Evolutionary conservation across 768 basidiomycete genomes (phyloP).

Genomic region (Tricholoma sp.): DNA sequence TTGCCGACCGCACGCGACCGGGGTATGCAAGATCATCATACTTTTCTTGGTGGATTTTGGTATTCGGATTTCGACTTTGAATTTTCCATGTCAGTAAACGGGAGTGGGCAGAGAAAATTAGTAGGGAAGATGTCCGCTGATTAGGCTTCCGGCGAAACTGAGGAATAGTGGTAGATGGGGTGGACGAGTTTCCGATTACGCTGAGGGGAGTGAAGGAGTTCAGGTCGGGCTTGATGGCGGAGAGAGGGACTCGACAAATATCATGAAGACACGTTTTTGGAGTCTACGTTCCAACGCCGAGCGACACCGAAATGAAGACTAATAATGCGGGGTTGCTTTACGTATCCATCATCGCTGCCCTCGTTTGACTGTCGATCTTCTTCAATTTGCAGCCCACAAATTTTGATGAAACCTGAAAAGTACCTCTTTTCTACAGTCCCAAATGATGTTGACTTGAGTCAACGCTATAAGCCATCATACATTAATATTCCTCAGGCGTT

Average conservation of each 20-base stretch:
- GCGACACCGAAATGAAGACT: too few relatives aligned
- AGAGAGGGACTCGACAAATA: slow-evolving; percentile 15
- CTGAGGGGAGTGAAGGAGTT: slow-evolving; percentile 19
- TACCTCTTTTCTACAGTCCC: too few relatives aligned
- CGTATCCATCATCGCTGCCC: neutral
- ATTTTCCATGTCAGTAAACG: slow-evolving; percentile 22
- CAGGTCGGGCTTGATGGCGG: slow-evolving; percentile 21
- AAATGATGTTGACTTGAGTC: too few relatives aligned
- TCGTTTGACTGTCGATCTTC: too few relatives aligned
- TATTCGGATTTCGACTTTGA: slow-evolving; percentile 19
- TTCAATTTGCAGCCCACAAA: too few relatives aligned
- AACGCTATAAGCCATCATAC: too few relatives aligned
- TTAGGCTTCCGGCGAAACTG: slow-evolving; percentile 19
- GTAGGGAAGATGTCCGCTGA: slow-evolving; percentile 2
- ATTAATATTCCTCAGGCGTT: too few relatives aligned
- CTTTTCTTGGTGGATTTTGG: slow-evolving; percentile 17
- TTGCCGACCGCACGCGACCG: slow-evolving; percentile 9
- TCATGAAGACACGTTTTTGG: slow-evolving; percentile 5
- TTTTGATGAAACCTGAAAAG: too few relatives aligned
- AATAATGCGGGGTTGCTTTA: too few relatives aligned
- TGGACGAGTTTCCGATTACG: slow-evolving; percentile 18
- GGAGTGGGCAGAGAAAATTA: slow-evolving; percentile 16
- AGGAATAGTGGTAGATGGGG: slow-evolving; percentile 12
- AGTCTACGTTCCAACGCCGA: neutral
- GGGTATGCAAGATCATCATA: slow-evolving; percentile 13